Base-by-base conservation (phyloP, 345 rosid species). In the Brassica carinata region DNA sequence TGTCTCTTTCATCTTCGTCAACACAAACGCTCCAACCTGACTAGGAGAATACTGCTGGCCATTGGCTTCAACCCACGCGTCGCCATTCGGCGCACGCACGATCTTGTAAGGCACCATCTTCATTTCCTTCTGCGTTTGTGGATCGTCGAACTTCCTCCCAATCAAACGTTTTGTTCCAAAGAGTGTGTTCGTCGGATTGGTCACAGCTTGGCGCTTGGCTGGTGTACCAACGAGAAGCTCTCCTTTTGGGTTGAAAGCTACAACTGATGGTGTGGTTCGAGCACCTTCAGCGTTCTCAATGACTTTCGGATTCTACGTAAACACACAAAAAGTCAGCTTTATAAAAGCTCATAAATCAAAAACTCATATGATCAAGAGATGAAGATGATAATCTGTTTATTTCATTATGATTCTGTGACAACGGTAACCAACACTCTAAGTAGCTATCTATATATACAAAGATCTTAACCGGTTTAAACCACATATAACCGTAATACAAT, bases 201-300 rank as follows among this genome's bases (percentile, higher is more conserved):
- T 92, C 38, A 92, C 98, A 18, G 98, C 98, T 80, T 92, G 96
- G 48, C 97, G 91, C 72, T 92, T 92, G n/a, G 97, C 97, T 19
- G 97, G 96, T 51, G 94, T 92, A 30, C 97, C 97, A 1, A 94
- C 97, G 15, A 94, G 90, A 33, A 91, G 71, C 72, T 92, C 98
- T 40, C 89, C 92, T 67, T 94, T 90, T 8, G 85, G 86, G 79
- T 84, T 92, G 80, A 94, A 90, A 9, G 97, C 96, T 69, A 94
- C 92, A 38, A 92, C 94, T 4, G 98, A 94, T 7, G 98, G 98
- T 4, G 98, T 94, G 2, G 98, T 94, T 61, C 98, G 81, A n/a
- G 97, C 79, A 38, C 98, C 98, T 84, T 94, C 98, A 0, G 96
- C 83, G 67, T 94, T 94, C 79, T 94, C 98, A 85, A 94, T 92